Evolutionary conservation across 2,329 filamentous ascomycete genomes (phyloP), one percentile per base, ranked within the genome.

Genomic region (Xylaria digitata): DNA sequence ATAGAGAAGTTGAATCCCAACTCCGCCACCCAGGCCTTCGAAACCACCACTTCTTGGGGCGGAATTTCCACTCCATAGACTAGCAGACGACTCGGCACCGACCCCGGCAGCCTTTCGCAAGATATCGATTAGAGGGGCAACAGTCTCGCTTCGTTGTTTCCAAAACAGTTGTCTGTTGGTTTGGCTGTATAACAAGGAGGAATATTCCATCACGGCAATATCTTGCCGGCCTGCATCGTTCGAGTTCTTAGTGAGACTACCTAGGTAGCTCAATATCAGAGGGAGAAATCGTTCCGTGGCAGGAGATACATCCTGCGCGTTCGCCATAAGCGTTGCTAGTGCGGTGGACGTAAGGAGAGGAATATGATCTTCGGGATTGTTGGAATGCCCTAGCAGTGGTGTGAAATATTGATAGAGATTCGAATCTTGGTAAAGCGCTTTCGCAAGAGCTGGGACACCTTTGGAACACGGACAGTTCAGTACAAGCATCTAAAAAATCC

Each of bases 181-280:
- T 68, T 85, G 87, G 45, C 90, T 92, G 68, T 93, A 90, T 37
- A 99, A 85, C 37, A 99, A 84, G 21, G 92, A 86, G 42, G 96
- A 97, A 80, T 95, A 96, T 77, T 95, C 89, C 76, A 96, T 92
- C 13, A 98, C 94, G 30, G 94, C 95, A 76, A 98, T 97, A 77
- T 99, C 96, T 80, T 99, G 96, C 63, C 97, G 86, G 45, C 93
- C 93, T 62, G 92, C 91, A 80, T 99, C 96, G 64, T 67, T 75
- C 48, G 92, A 87, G 77, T 90, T 93, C 83, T 94, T 94, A 65
- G 92, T 90, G 63, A 98, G 85, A 60, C 89, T 89, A 7, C 94
- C 92, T 34, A 98, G 88, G 80, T 97, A 98, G 75, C 87, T 90
- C 80, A 96, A 92, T 56, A 98, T 86, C 75, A 93, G 85, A 19